Conservation (phyloP, 2,329 filamentous ascomycete genomes). For the Diaporthe sp. region DNA sequence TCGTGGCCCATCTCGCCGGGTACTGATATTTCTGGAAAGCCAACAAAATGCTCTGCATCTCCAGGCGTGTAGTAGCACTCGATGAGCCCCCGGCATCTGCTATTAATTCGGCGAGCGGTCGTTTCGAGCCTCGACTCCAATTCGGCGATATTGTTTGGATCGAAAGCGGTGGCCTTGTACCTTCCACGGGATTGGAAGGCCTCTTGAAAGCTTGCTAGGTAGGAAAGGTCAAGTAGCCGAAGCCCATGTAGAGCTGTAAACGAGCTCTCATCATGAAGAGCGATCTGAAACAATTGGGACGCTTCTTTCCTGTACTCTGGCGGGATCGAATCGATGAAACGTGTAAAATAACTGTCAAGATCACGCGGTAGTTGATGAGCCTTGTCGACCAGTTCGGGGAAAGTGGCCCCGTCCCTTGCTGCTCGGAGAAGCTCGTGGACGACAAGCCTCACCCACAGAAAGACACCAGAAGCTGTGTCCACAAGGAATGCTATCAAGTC, state of each 20-base stretch:
- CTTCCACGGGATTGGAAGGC: no score
- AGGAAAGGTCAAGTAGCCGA: background rate
- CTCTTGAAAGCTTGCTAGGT: no score
- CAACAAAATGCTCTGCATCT: background rate
- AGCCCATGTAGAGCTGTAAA: background rate
- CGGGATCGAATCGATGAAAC: background rate
- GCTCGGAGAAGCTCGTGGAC: constrained; percentile 2
- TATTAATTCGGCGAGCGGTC: background rate
- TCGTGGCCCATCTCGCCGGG: background rate
- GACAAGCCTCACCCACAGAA: constrained; percentile 7
- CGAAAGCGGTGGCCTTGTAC: background rate
- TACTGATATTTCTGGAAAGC: background rate
- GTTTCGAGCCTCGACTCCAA: background rate
- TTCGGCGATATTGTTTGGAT: background rate
- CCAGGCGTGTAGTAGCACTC: background rate
- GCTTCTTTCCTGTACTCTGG: background rate
- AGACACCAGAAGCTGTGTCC: background rate
- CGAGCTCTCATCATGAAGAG: background rate
- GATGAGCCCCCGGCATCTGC: background rate
- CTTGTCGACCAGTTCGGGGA: background rate
- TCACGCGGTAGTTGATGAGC: background rate
- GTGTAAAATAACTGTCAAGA: background rate
- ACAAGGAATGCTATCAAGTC: background rate
- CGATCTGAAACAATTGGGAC: background rate
- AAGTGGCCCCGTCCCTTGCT: background rate